phyloP scores from a whole-genome alignment of 208 protist genomes.

The Crithidia fasciculata region DNA sequence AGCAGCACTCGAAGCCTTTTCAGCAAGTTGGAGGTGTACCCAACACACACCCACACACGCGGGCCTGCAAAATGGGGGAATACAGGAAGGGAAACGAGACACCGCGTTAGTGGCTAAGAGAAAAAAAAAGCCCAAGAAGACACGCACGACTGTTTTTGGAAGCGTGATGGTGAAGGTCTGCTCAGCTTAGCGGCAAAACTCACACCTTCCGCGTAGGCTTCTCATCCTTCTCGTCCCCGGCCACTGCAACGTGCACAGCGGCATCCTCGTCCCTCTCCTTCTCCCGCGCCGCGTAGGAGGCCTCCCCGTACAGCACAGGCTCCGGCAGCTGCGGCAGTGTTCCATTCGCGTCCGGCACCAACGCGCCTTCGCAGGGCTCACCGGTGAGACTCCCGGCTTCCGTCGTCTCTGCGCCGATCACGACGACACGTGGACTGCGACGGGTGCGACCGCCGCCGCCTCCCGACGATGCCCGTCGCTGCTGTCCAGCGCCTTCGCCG shows the following conservation, averaged over 20 bases:
- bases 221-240: too few species aligned
- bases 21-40: background rate
- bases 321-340: background rate
- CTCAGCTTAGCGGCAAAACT: background rate
- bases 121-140: too few species aligned
- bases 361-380: conserved; percentile 14
- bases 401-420: conserved; percentile 1
- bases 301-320: conserved; percentile 17
- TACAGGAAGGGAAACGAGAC: too few species aligned
- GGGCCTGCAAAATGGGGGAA: too few species aligned
- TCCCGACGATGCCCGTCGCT: too few species aligned
- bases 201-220: background rate
- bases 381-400: background rate
- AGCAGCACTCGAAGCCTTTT: background rate
- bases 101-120: too few species aligned
- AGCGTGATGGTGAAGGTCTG: background rate
- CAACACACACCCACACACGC: background rate
- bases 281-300: background rate
- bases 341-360: conserved; percentile 17
- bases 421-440: background rate
- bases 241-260: background rate
- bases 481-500: background rate
- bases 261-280: too few species aligned
- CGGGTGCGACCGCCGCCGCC: background rate
- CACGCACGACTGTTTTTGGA: too few species aligned